These are phyloP conservation scores for Sonneratia caseolaris DNA, from an alignment of 345 rosid species.

Conservation along the genomic window DNA sequence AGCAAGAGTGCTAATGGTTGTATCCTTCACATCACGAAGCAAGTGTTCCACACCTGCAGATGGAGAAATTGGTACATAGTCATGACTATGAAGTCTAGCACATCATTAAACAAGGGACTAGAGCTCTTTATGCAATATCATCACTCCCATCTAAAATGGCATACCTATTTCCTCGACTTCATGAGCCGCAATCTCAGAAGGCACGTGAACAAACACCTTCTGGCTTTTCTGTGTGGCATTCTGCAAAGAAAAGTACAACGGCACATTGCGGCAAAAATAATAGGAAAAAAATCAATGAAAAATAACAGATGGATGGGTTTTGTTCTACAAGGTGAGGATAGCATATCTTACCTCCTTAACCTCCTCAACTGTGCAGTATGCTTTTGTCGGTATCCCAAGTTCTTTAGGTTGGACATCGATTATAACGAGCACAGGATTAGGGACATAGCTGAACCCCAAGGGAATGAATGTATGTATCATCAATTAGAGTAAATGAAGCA, in stretches of 20 bases:
- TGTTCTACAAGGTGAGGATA: neutral
- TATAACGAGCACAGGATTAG: slow-evolving; percentile 77
- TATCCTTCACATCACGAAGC: slow-evolving; percentile 81
- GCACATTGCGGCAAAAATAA: neutral
- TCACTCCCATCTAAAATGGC: slow-evolving; percentile 6
- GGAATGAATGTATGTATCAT: neutral
- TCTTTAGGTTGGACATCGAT: slow-evolving; percentile 90
- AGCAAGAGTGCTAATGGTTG: slow-evolving; percentile 77
- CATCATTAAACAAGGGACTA: neutral
- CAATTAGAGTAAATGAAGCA: neutral
- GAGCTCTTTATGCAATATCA: neutral
- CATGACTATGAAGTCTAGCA: neutral
- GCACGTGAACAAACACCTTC: slow-evolving; percentile 66
- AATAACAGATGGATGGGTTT: neutral
- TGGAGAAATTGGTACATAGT: neutral
- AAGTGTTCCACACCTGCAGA: slow-evolving; percentile 66
- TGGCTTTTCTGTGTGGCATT: slow-evolving; percentile 89
- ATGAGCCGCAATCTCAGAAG: slow-evolving; percentile 76
- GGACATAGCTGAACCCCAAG: slow-evolving; percentile 46
- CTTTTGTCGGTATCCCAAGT: slow-evolving; percentile 83
- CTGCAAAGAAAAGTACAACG: slow-evolving; percentile 16
- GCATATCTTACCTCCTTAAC: slow-evolving; percentile 57
- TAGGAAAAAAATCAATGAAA: neutral
- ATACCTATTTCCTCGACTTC: slow-evolving; percentile 93
- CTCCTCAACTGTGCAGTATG: slow-evolving; percentile 80